These are phyloP conservation scores for Saccharomyces cerevisiae DNA, from an alignment of 805 yeast species.

Conservation along the genomic window DNA sequence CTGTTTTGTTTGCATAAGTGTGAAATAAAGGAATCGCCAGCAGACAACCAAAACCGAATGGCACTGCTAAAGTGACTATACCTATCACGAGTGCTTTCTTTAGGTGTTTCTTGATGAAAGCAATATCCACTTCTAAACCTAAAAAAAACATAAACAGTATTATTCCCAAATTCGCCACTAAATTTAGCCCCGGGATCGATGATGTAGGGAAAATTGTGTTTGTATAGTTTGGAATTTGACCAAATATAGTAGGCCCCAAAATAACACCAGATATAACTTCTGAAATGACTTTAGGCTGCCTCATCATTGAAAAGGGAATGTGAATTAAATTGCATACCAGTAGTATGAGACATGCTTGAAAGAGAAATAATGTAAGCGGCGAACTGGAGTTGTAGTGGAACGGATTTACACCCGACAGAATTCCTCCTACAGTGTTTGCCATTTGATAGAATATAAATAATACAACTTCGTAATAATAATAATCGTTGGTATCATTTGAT, in stretches of 20 bases:
- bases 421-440: conserved; percentile 44
- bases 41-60: conserved; percentile 72
- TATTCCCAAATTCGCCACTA: conserved; percentile 68
- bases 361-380: conserved; percentile 62
- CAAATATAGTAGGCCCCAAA: conserved; percentile 69
- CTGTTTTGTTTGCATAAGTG: conserved; percentile 36
- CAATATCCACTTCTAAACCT: conserved; percentile 70
- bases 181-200: conserved; percentile 54
- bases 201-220: conserved; percentile 53
- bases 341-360: conserved; percentile 59
- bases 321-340: conserved; percentile 52
- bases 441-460: conserved; percentile 1
- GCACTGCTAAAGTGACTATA: conserved; percentile 61
- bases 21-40: conserved; percentile 61
- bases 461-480: background rate
- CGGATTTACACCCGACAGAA: conserved; percentile 67
- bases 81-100: conserved; percentile 63
- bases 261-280: conserved; percentile 73
- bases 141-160: conserved; percentile 67
- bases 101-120: conserved; percentile 52
- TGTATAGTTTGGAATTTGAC: conserved; percentile 62
- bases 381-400: conserved; percentile 46
- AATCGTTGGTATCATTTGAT: background rate
- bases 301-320: conserved; percentile 49
- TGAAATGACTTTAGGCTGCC: conserved; percentile 75